Conservation (phyloP, 108 stramenopile genomes). For the Conticribra guillardii region DNA sequence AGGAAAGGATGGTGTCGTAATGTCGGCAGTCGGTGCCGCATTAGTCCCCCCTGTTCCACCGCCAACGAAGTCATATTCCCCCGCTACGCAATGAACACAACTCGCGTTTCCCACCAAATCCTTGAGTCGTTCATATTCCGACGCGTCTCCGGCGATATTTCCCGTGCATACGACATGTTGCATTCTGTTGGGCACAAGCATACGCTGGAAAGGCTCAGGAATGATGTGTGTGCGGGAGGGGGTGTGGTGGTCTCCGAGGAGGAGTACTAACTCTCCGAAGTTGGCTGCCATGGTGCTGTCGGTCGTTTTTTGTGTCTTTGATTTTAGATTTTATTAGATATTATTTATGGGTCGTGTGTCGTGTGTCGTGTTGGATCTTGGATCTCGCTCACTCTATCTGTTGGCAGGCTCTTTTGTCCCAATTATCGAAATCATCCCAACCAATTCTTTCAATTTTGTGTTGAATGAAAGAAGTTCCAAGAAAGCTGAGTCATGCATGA, state of each 20-base stretch:
- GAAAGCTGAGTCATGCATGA: no score
- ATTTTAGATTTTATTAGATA: no score
- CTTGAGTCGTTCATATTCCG: constrained; percentile 88
- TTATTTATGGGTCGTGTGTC: no score
- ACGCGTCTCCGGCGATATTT: constrained; percentile 83
- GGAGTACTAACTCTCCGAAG: constrained; percentile 90
- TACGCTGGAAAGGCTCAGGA: constrained; percentile 94
- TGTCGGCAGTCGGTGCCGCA: background rate
- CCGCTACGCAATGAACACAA: constrained; percentile 93
- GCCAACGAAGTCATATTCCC: constrained; percentile 79
- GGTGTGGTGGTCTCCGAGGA: constrained; percentile 96
- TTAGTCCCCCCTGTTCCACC: background rate
- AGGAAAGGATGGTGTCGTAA: constrained; percentile 59
- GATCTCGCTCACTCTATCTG: no score
- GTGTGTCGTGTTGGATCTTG: no score
- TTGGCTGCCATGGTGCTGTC: constrained; percentile 71
- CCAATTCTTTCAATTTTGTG: no score
- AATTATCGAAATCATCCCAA: no score
- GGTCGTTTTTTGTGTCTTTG: no score
- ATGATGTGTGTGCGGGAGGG: constrained; percentile 89
- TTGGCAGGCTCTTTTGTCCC: no score
- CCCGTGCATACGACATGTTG: constrained; percentile 98
- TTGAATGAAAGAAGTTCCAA: no score
- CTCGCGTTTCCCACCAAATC: constrained; percentile 78
- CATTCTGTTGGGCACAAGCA: constrained; percentile 99